Percentiles rank a stretch among this genome's conserved stretches.
Conservation (phyloP, 225 moss, liverwort and hornwort species). For the Ulota crispa region DNA sequence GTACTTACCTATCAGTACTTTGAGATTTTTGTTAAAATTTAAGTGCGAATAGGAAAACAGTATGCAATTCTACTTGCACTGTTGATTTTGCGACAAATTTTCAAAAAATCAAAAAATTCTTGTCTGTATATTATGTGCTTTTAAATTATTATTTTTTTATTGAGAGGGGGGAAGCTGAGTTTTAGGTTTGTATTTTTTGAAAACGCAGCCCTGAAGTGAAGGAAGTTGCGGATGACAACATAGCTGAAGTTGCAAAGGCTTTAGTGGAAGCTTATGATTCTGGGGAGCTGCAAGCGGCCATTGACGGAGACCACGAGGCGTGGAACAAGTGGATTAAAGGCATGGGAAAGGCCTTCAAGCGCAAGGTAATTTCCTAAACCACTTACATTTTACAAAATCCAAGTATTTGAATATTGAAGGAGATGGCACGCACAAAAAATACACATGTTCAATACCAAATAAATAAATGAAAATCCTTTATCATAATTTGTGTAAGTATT, state of each 20-base stretch:
- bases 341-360: conserved; percentile 79
- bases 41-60: no score
- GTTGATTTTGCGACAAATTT: no score
- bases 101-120: no score
- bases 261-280: conserved; percentile 70
- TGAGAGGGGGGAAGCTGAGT: neutral
- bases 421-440: neutral
- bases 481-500: neutral
- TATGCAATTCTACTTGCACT: neutral
- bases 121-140: neutral
- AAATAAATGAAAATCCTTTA: neutral
- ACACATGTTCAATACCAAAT: no score
- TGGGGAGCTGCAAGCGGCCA: conserved; percentile 71
- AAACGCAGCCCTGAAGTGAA: conserved; percentile 67
- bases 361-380: conserved; percentile 61
- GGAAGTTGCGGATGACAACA: conserved; percentile 79
- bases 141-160: neutral
- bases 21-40: neutral
- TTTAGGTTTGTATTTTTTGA: neutral
- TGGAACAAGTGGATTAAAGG: conserved; percentile 96
- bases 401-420: neutral
- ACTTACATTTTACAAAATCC: neutral
- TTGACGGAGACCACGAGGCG: conserved; percentile 79
- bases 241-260: conserved; percentile 76
- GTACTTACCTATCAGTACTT: neutral